These are phyloP conservation scores for Phragmites australis DNA, from an alignment of 176 grass and related monocot species.

Conservation along the genomic window DNA sequence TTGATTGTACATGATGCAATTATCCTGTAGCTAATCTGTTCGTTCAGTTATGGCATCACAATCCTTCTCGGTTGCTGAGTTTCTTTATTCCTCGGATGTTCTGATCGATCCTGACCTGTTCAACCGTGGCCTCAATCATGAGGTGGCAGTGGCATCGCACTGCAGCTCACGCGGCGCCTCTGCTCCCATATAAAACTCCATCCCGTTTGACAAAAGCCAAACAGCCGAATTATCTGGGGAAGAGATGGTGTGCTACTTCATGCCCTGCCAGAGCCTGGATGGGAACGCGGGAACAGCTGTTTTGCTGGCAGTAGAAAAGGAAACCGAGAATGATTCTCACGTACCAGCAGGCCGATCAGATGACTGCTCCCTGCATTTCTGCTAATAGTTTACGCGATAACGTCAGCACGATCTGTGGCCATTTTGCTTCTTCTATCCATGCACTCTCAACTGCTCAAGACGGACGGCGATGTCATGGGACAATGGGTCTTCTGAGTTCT, in stretches of 20 bases:
- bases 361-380: not conserved
- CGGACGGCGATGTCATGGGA: not conserved
- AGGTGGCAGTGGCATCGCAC: conserved; percentile 20
- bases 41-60: conserved; percentile 36
- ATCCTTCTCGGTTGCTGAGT: not conserved
- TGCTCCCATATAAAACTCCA: not conserved
- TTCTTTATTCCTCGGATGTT: conserved; percentile 44
- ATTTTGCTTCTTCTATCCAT: not conserved
- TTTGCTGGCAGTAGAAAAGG: conserved; percentile 18
- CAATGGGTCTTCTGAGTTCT: conserved; percentile 1
- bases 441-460: not conserved
- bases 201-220: conserved; percentile 39
- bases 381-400: not conserved
- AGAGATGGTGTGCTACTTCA: conserved; percentile 11
- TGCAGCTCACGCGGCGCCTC: conserved; percentile 1
- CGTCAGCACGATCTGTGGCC: not conserved
- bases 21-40: not conserved
- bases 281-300: conserved; percentile 46
- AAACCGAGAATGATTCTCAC: conserved; percentile 1
- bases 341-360: not conserved
- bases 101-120: not conserved
- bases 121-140: conserved; percentile 32
- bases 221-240: not conserved
- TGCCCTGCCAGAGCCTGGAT: not conserved
- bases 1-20: not conserved